phyloP scores from a whole-genome alignment of 2,329 filamentous ascomycete genomes.

The Fusarium tricinctum region DNA sequence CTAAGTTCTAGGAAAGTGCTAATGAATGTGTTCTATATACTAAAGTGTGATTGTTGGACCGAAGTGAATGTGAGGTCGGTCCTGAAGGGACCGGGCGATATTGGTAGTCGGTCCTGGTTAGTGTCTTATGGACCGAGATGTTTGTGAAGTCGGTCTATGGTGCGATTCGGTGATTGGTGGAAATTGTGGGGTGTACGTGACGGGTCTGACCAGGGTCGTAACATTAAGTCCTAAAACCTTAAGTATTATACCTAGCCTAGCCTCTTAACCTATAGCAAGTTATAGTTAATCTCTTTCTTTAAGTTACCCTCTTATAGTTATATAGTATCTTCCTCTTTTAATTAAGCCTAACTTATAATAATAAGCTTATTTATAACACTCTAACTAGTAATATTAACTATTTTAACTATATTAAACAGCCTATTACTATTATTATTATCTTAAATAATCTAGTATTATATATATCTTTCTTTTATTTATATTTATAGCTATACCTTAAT shows the following conservation, averaged over 20 bases:
- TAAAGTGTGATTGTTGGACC: too few relatives aligned
- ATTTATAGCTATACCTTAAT: neutral
- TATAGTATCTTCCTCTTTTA: neutral
- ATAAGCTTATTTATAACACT: neutral
- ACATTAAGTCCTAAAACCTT: neutral
- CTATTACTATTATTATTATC: neutral
- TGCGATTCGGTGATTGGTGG: too few relatives aligned
- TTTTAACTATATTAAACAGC: neutral
- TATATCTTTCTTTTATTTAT: neutral
- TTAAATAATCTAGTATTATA: neutral
- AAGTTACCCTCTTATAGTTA: neutral
- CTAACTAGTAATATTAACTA: neutral
- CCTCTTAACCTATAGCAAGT: neutral
- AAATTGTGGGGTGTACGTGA: too few relatives aligned
- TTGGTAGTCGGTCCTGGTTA: too few relatives aligned
- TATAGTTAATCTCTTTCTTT: neutral
- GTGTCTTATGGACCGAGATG: too few relatives aligned
- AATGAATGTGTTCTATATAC: too few relatives aligned
- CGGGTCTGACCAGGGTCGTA: too few relatives aligned
- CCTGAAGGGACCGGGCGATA: too few relatives aligned
- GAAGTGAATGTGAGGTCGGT: too few relatives aligned
- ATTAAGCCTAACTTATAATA: neutral
- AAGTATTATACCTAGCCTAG: neutral
- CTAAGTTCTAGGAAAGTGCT: too few relatives aligned
- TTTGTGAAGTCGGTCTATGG: too few relatives aligned